phyloP scores from a whole-genome alignment of 2,329 filamentous ascomycete genomes.

The Cytospora paraplurivora region DNA sequence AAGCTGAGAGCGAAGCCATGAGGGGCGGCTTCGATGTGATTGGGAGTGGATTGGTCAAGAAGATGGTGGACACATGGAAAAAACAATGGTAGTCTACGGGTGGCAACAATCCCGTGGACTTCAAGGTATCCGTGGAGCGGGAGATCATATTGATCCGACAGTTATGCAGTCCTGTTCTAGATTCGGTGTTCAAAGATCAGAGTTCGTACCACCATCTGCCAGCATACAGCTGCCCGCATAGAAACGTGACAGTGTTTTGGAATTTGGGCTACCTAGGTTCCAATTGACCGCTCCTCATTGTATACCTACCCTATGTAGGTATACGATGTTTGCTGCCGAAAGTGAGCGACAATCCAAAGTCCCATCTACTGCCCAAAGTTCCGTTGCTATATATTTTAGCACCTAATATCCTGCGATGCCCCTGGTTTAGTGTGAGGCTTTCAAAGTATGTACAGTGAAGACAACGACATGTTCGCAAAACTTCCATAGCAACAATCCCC shows the following conservation, averaged over 20 bases:
- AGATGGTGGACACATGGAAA: slow-evolving; percentile 41
- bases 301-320: too few relatives aligned
- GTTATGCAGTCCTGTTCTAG: too few relatives aligned
- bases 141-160: too few relatives aligned
- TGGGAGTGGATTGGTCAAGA: slow-evolving; percentile 41
- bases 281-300: too few relatives aligned
- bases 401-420: not conserved
- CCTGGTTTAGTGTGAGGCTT: not conserved
- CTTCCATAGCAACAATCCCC: too few relatives aligned
- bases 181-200: not conserved
- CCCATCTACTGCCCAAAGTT: not conserved
- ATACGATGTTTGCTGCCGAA: too few relatives aligned
- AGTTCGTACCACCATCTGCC: too few relatives aligned
- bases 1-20: slow-evolving; percentile 38
- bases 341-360: too few relatives aligned
- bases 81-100: slow-evolving; percentile 4
- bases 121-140: not conserved
- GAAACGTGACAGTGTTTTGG: too few relatives aligned
- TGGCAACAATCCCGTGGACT: not conserved
- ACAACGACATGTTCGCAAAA: not conserved
- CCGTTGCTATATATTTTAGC: not conserved
- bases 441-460: slow-evolving; percentile 15
- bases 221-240: too few relatives aligned
- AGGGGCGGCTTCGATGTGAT: slow-evolving; percentile 41
- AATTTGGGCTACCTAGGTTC: too few relatives aligned